These are phyloP conservation scores for Talaromyces trachyspermus DNA, from an alignment of 495 filamentous ascomycete species.

Conservation along the genomic window DNA sequence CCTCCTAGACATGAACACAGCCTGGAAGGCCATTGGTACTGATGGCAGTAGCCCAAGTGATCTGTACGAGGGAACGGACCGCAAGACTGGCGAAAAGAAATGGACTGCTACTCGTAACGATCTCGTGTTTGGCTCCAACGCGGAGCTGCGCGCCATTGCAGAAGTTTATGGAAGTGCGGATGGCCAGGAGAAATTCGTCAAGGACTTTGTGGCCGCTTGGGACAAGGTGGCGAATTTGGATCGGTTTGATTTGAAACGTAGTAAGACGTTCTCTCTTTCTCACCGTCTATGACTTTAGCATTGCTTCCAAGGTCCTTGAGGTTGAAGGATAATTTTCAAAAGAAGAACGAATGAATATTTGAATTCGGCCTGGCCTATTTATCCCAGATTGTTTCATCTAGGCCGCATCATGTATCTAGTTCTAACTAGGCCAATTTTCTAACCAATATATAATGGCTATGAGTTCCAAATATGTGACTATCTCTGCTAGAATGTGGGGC, in stretches of 20 bases:
- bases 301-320: no score
- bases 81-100: conserved; percentile 57
- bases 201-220: conserved; percentile 65
- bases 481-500: no score
- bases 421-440: no score
- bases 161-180: conserved; percentile 56
- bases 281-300: no score
- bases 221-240: conserved; percentile 66
- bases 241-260: conserved; percentile 48
- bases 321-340: no score
- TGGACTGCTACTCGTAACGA: conserved; percentile 63
- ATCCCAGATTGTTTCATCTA: no score
- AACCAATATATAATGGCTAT: no score
- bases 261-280: neutral
- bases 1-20: conserved; percentile 57
- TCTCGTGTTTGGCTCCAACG: conserved; percentile 61
- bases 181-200: conserved; percentile 52
- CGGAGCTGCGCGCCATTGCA: conserved; percentile 60
- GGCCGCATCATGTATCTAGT: no score
- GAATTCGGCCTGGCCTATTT: no score
- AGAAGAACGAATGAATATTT: no score
- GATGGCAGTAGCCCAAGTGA: conserved; percentile 32
- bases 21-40: conserved; percentile 47
- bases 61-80: conserved; percentile 54
- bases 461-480: no score